A percentile compares a stretch with the other conserved stretches of the same genome.
These are phyloP conservation scores for Phytophthora citrophthora DNA, from an alignment of 352 stramenopile species.

Conservation along the genomic window DNA sequence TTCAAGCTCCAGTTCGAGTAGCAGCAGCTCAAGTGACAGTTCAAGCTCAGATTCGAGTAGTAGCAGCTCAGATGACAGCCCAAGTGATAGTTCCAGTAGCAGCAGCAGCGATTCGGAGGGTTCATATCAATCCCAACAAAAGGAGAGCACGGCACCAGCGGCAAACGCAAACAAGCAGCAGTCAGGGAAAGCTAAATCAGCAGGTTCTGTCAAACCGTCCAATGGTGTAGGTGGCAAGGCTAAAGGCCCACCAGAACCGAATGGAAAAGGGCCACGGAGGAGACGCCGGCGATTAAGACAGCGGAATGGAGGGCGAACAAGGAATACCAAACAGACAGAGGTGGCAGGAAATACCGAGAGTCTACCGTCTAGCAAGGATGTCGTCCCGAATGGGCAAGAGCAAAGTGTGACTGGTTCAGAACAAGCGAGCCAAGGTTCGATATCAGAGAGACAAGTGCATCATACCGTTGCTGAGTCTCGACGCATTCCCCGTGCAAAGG, in stretches of 20 bases:
- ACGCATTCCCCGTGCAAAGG: conserved; percentile 29
- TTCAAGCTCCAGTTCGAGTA: conserved; percentile 8
- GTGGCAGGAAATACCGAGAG: neutral
- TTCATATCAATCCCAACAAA: neutral
- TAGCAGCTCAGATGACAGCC: conserved; percentile 17
- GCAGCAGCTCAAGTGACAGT: conserved; percentile 18
- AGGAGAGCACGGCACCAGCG: conserved; percentile 15
- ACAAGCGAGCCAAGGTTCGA: conserved; percentile 3
- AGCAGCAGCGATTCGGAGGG: conserved; percentile 30
- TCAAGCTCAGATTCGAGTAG: conserved; percentile 12
- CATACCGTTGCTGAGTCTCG: conserved; percentile 2
- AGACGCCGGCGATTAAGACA: conserved; percentile 37
- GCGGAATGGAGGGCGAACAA: conserved; percentile 19
- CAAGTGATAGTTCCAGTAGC: conserved; percentile 9
- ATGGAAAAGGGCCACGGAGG: conserved; percentile 21
- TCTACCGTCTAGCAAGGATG: neutral
- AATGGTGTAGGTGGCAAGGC: conserved; percentile 21
- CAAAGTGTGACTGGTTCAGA: neutral
- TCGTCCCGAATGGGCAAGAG: neutral
- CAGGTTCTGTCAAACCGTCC: neutral
- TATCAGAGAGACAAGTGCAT: neutral
- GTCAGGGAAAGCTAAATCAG: neutral
- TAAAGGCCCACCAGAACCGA: neutral
- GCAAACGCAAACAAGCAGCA: neutral
- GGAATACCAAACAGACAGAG: conserved; percentile 14